Evolutionary conservation across 192 early-diverging fungal genomes (phyloP).

Genomic region (Podila minutissima): DNA sequence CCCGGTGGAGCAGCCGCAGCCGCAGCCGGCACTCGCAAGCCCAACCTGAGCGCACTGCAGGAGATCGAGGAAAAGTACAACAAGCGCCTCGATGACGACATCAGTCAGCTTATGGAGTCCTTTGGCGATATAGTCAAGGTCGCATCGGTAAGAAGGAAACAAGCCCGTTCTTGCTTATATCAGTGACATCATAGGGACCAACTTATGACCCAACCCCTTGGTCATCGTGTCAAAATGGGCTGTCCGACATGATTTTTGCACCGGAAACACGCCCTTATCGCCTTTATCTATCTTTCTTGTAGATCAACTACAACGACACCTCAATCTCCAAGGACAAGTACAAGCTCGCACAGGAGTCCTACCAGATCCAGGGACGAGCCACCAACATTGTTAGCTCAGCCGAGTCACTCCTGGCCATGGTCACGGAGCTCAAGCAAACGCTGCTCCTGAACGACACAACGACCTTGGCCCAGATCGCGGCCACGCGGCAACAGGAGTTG

Average conservation of each 20-base stretch:
- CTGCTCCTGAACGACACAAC: slow-evolving; percentile 60
- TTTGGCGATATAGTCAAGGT: slow-evolving; percentile 64
- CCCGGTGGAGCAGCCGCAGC: slow-evolving; percentile 15
- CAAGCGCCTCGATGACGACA: slow-evolving; percentile 60
- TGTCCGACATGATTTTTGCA: too few species aligned
- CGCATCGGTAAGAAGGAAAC: slow-evolving; percentile 44
- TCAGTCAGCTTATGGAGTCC: slow-evolving; percentile 59
- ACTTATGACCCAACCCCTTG: too few species aligned
- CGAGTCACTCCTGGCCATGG: slow-evolving; percentile 58
- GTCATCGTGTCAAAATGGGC: neutral
- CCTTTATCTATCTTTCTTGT: neutral
- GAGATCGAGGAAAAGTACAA: slow-evolving; percentile 66
- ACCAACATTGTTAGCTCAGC: slow-evolving; percentile 63
- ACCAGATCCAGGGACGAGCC: slow-evolving; percentile 64
- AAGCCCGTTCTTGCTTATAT: neutral
- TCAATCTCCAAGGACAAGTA: slow-evolving; percentile 63
- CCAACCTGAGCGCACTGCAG: slow-evolving; percentile 28
- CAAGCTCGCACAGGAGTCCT: slow-evolving; percentile 64
- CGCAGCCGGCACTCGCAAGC: slow-evolving; percentile 6
- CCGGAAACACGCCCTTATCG: too few species aligned
- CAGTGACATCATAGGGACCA: neutral
- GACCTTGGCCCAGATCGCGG: slow-evolving; percentile 52
- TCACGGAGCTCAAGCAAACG: slow-evolving; percentile 62
- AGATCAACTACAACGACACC: slow-evolving; percentile 39
- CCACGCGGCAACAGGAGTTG: slow-evolving; percentile 44